Evolutionary conservation across 2,329 filamentous ascomycete species (phyloP).

Genomic region (Fusarium globosum): DNA sequence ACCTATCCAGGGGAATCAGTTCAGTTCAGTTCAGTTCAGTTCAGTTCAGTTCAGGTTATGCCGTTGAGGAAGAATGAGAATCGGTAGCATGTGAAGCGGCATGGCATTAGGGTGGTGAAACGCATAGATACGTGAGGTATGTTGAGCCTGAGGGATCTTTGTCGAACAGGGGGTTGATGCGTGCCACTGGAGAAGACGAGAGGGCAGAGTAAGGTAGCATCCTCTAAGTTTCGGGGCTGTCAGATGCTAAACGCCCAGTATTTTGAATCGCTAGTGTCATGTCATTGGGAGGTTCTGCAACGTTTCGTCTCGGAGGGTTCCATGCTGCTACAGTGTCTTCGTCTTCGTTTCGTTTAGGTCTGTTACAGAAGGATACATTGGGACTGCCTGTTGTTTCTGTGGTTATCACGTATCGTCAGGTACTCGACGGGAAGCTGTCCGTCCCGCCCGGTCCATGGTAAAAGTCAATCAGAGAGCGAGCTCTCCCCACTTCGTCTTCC

Average conservation of each 20-base stretch:
- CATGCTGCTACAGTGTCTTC: constrained; percentile 8
- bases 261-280: constrained; percentile 21
- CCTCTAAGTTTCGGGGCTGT: constrained; percentile 23
- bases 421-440: constrained; percentile 18
- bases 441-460: constrained; percentile 29
- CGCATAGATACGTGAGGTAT: background rate
- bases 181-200: background rate
- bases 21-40: background rate
- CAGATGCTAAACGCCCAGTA: constrained; percentile 10
- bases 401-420: background rate
- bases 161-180: background rate
- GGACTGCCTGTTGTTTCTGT: background rate
- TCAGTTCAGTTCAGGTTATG: constrained; percentile 7
- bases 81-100: background rate
- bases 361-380: background rate
- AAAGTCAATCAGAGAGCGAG: constrained; percentile 9
- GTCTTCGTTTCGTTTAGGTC: constrained; percentile 16
- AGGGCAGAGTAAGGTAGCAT: constrained; percentile 3
- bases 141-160: background rate
- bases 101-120: constrained; percentile 14
- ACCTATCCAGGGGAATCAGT: background rate
- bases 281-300: constrained; percentile 16
- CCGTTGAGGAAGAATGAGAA: background rate
- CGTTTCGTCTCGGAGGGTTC: constrained; percentile 21
- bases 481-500: constrained; percentile 11